These are phyloP conservation scores for Lichtheimia ornata DNA, from an alignment of 371 early-diverging fungal genomes.

Conservation along the genomic window DNA sequence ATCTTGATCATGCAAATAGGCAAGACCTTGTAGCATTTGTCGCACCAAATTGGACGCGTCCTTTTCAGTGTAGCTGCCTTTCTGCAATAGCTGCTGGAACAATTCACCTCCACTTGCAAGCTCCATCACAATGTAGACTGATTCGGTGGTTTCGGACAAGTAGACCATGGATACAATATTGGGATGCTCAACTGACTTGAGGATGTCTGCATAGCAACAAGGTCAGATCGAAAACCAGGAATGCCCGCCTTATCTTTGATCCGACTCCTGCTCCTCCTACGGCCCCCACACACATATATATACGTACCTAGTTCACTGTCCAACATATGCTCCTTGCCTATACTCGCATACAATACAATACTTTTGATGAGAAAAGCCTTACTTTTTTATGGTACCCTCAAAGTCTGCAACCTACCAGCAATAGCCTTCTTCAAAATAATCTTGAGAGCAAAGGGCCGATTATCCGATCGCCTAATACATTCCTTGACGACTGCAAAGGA, in stretches of 20 bases:
- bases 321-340: conserved; percentile 83
- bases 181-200: conserved; percentile 77
- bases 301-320: conserved; percentile 71
- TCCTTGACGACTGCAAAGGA: conserved; percentile 86
- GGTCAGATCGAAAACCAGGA: neutral
- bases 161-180: conserved; percentile 82
- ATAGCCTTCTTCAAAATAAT: conserved; percentile 77
- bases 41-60: conserved; percentile 69
- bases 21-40: conserved; percentile 80
- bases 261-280: too few relatives aligned
- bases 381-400: too few relatives aligned
- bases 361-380: too few relatives aligned
- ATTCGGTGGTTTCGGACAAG: conserved; percentile 76
- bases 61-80: conserved; percentile 77
- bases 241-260: too few relatives aligned
- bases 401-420: conserved; percentile 34
- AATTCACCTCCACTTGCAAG: conserved; percentile 89
- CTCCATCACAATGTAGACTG: conserved; percentile 84
- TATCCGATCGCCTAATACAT: conserved; percentile 56
- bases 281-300: too few relatives aligned
- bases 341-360: neutral
- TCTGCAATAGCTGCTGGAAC: conserved; percentile 78
- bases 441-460: conserved; percentile 77
- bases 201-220: conserved; percentile 45
- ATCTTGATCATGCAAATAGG: conserved; percentile 78